A percentile compares a stretch with the other conserved stretches of the same genome.
Evolutionary conservation across 2,329 filamentous ascomycete species (phyloP).

Genomic region (Hymenoscyphus linearis): DNA sequence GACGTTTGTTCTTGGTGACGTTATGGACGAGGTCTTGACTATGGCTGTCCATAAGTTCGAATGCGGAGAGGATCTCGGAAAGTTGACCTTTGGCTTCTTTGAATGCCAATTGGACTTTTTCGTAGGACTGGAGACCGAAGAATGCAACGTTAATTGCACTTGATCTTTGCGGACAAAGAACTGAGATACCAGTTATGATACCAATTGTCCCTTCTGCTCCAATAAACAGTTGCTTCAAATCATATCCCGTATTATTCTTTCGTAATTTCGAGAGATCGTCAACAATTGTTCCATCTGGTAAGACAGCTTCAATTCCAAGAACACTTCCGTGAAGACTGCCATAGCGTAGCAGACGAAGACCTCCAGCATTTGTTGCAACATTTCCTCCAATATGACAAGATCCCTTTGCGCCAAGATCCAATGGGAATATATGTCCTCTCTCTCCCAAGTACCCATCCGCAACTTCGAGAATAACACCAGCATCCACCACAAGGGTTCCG

Average conservation of each 20-base stretch:
- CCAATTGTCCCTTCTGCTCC: conserved; percentile 93
- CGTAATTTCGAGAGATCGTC: conserved; percentile 82
- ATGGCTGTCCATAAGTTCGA: conserved; percentile 90
- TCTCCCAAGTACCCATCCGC: conserved; percentile 83
- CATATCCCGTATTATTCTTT: conserved; percentile 99
- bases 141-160: conserved; percentile 92
- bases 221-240: conserved; percentile 94
- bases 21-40: conserved; percentile 73
- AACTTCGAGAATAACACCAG: conserved; percentile 83
- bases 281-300: conserved; percentile 88
- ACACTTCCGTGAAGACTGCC: conserved; percentile 92
- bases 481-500: conserved; percentile 83
- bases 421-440: conserved; percentile 81
- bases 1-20: conserved; percentile 71
- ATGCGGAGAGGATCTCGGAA: conserved; percentile 92
- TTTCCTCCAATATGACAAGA: conserved; percentile 96
- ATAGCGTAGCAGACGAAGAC: conserved; percentile 82
- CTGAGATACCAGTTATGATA: conserved; percentile 84
- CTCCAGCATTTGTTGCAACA: conserved; percentile 91
- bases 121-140: conserved; percentile 85
- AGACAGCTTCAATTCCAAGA: conserved; percentile 85
- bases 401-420: conserved; percentile 96
- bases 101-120: conserved; percentile 82
- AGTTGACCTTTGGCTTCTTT: conserved; percentile 83
- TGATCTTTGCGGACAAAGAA: conserved; percentile 82